Base-by-base conservation (phyloP, 2,329 filamentous ascomycete species). In the Sporothrix pseudoabietina region DNA sequence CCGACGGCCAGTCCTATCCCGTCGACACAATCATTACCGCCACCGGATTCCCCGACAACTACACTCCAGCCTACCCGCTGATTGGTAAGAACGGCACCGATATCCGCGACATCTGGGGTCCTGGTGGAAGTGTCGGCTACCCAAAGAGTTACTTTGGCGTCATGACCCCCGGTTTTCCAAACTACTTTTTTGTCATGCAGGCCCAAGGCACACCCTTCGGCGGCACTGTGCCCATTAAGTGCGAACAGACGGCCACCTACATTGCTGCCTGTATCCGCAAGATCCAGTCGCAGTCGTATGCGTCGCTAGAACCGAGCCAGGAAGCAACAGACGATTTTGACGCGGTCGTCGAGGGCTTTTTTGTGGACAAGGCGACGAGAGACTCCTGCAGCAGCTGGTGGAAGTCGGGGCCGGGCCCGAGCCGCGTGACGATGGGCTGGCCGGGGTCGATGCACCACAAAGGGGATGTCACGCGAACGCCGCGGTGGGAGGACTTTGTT, bases 21-120 rank as follows among this genome's bases (percentile, higher is more conserved):
- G 80, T 82, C 41, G 82, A 83, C 71, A 76, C 77, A 19, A 77
- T 83, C 1, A 76, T 82, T 19, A 78, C 77, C 30, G 79, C 78
- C 47, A 80, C 77, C 0, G 78, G 79, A 9, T 79, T 78, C 41
- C 75, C 77, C 68, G 77, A 78, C 22, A 76, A 72, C 61, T 77
- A 74, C 72, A 72, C 73, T 0, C 76, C 78, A 1, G 63, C 72
- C 14, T 80, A 77, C 68, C 77, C 77, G 10, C 59, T 77, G 12
- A 71, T 76, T 32, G 78, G 78, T 1, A 69, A 72, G 7, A 71
- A 69, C 5, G 78, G 77, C 19, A 65, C 73, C 35, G 71, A 71
- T 57, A 71, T 79, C 9, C 69, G 70, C 8, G 72, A 77, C 16
- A 72, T 61, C 12, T 80, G 78, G 77, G 71, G 63, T 14, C 75